Percentiles rank a stretch among this genome's conserved stretches.
Evolutionary conservation across 1,139 yeast species (phyloP).

Genomic region (Meyerozyma elateridarum): DNA sequence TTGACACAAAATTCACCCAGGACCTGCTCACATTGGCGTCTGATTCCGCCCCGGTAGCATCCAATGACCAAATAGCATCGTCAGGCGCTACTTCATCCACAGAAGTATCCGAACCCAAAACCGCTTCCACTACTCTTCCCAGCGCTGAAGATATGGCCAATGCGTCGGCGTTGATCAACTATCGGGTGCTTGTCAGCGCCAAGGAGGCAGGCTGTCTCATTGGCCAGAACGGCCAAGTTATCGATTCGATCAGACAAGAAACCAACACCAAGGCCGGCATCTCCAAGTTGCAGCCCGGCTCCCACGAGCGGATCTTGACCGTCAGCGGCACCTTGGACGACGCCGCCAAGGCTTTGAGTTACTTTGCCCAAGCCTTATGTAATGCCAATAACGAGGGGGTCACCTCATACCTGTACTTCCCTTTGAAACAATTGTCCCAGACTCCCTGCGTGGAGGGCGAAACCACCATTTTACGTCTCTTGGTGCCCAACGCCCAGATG

Average conservation of each 20-base stretch:
- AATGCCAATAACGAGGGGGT: slow-evolving; percentile 28
- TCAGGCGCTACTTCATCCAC: slow-evolving; percentile 6
- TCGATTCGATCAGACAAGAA: slow-evolving; percentile 70
- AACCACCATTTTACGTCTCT: slow-evolving; percentile 58
- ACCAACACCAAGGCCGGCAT: slow-evolving; percentile 88
- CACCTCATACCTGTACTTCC: slow-evolving; percentile 49
- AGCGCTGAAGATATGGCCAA: slow-evolving; percentile 26
- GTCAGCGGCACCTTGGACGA: slow-evolving; percentile 76
- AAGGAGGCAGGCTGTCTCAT: slow-evolving; percentile 90
- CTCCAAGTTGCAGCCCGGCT: slow-evolving; percentile 75
- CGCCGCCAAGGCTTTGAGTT: slow-evolving; percentile 67
- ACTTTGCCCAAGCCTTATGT: slow-evolving; percentile 63
- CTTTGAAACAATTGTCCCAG: slow-evolving; percentile 55
- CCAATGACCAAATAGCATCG: background rate
- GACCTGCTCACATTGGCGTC: slow-evolving; percentile 14
- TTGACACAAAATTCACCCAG: slow-evolving; percentile 33
- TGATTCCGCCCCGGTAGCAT: slow-evolving; percentile 3
- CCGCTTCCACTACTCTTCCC: slow-evolving; percentile 23
- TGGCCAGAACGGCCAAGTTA: slow-evolving; percentile 81
- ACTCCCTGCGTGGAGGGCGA: slow-evolving; percentile 48
- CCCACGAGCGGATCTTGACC: slow-evolving; percentile 80
- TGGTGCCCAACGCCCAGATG: slow-evolving; percentile 83
- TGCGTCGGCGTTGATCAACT: slow-evolving; percentile 43
- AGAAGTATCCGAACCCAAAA: slow-evolving; percentile 7
- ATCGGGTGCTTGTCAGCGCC: slow-evolving; percentile 71